Evolutionary conservation across 345 rosid genomes (phyloP).

Genomic region (thale cress (Arabidopsis thaliana)): DNA sequence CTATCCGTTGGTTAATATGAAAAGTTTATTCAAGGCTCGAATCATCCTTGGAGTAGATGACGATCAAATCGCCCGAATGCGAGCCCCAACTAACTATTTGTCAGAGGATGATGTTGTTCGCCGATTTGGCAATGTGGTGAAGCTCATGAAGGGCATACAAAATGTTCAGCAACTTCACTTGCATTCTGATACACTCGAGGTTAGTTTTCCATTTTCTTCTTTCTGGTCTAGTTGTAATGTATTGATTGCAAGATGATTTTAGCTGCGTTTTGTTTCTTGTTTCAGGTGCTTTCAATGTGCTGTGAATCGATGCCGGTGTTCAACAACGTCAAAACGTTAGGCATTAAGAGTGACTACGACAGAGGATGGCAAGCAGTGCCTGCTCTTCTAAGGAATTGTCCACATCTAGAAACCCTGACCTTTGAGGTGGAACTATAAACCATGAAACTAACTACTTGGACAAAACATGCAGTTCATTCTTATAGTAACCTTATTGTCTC

Average conservation of each 20-base stretch:
- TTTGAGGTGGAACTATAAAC: constrained; percentile 8
- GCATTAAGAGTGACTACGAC: background rate
- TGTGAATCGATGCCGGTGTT: constrained; percentile 30
- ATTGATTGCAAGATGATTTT: background rate
- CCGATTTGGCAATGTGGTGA: constrained; percentile 18
- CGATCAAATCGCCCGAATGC: background rate
- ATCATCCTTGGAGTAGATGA: background rate
- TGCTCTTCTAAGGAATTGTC: constrained; percentile 29
- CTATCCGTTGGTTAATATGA: constrained; percentile 31
- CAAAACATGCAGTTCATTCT: background rate
- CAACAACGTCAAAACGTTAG: constrained; percentile 28
- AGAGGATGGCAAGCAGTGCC: constrained; percentile 40
- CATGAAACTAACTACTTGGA: background rate
- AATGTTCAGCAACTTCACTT: constrained; percentile 25
- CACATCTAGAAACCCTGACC: constrained; percentile 4
- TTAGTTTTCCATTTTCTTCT: background rate
- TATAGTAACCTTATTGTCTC: constrained; percentile 4
- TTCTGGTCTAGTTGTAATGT: constrained; percentile 10
- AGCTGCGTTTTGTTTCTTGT: background rate
- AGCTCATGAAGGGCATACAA: constrained; percentile 30
- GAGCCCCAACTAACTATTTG: background rate
- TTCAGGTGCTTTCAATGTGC: constrained; percentile 32
- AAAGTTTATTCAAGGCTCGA: background rate
- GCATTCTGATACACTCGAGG: constrained; percentile 29
- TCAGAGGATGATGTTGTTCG: constrained; percentile 6